Conservation (phyloP, 345 rosid genomes). For the Combretum micranthum region DNA sequence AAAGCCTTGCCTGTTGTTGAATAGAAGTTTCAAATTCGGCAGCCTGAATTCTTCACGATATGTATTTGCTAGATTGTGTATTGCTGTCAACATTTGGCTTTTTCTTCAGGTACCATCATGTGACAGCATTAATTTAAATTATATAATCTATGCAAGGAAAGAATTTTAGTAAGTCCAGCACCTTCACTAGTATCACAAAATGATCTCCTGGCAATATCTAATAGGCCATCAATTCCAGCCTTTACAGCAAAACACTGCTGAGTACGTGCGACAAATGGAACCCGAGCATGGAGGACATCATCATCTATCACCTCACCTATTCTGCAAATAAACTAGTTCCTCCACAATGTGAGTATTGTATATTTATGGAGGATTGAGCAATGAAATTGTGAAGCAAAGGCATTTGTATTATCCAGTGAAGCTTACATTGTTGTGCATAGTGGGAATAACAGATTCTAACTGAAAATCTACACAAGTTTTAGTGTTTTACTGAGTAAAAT, state of each 20-base stretch:
- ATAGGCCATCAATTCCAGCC: conserved; percentile 88
- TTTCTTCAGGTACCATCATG: not conserved
- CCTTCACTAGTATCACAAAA: conserved; percentile 99
- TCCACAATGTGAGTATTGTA: not conserved
- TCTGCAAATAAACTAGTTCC: conserved; percentile 2
- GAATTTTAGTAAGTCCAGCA: conserved; percentile 13
- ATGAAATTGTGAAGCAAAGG: too few species aligned
- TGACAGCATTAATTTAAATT: not conserved
- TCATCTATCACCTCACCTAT: conserved; percentile 79
- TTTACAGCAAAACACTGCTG: conserved; percentile 98
- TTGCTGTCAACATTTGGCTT: conserved; percentile 37
- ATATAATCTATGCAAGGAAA: not conserved
- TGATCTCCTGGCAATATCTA: conserved; percentile 88
- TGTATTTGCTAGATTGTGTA: conserved; percentile 84
- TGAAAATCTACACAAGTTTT: too few species aligned
- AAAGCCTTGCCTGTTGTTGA: conserved; percentile 96
- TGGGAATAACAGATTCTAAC: too few species aligned
- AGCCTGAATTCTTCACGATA: conserved; percentile 82
- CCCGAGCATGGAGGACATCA: conserved; percentile 94
- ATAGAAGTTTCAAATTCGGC: conserved; percentile 91
- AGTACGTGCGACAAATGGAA: conserved; percentile 91
- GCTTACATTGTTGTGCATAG: too few species aligned
- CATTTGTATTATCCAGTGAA: too few species aligned
- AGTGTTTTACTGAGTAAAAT: too few species aligned
- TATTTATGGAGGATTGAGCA: too few species aligned